These are phyloP conservation scores for Acacia crassicarpa DNA, from an alignment of 306 rosid genomes.

Conservation along the genomic window DNA sequence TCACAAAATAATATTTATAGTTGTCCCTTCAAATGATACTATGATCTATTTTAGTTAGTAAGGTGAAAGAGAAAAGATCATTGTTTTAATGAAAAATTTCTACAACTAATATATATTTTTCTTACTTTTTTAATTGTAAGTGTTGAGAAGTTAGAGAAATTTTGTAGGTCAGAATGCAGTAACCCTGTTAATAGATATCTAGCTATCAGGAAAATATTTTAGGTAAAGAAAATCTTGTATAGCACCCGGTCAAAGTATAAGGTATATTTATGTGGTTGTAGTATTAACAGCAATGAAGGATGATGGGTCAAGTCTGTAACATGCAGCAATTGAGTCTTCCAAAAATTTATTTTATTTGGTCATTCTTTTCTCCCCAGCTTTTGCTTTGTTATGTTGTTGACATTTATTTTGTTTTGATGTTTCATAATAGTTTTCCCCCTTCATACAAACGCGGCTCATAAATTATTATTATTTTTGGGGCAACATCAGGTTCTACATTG, in stretches of 20 bases:
- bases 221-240: not conserved
- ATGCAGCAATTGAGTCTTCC: not conserved
- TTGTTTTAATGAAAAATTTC: conserved; percentile 10
- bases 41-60: conserved; percentile 3
- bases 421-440: conserved; percentile 11
- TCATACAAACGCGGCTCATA: not conserved
- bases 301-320: not conserved
- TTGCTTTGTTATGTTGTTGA: not conserved
- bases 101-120: conserved; percentile 9
- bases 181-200: not conserved
- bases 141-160: not conserved
- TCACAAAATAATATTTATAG: not conserved
- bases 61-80: not conserved
- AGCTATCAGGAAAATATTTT: not conserved
- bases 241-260: not conserved
- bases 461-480: conserved; percentile 12
- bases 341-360: not conserved
- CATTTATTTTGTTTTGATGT: not conserved
- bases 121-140: not conserved
- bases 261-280: not conserved
- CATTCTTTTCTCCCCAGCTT: not conserved
- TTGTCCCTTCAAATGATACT: not conserved
- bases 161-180: not conserved
- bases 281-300: not conserved
- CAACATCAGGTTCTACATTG: conserved; percentile 61